These are phyloP conservation scores for Zygosaccharomyces sapae DNA, from an alignment of 1,139 yeast species.

Conservation along the genomic window DNA sequence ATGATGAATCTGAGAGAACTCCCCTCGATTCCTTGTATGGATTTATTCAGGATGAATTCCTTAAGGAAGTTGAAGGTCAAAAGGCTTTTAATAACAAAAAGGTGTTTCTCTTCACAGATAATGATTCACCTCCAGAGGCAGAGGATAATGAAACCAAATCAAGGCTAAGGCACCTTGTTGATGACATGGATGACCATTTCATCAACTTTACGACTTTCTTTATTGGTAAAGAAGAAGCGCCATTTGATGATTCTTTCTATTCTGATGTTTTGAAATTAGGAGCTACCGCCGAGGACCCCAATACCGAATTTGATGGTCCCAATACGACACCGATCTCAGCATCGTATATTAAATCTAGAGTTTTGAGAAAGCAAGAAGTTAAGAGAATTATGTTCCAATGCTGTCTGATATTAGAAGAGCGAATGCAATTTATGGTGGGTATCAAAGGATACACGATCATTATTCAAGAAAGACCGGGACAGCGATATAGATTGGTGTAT, in stretches of 20 bases:
- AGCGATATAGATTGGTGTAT: constrained; percentile 46
- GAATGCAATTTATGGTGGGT: constrained; percentile 49
- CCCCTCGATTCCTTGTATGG: constrained; percentile 36
- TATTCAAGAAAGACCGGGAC: constrained; percentile 47
- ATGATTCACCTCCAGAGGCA: constrained; percentile 48
- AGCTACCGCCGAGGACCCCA: constrained; percentile 12
- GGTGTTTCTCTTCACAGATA: constrained; percentile 56
- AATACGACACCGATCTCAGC: constrained; percentile 44
- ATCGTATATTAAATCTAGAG: constrained; percentile 45
- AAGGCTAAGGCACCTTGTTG: constrained; percentile 53
- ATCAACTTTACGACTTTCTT: constrained; percentile 67
- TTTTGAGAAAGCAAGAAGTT: constrained; percentile 56
- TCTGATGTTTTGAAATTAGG: constrained; percentile 48
- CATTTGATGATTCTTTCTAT: constrained; percentile 52
- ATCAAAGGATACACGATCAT: constrained; percentile 66
- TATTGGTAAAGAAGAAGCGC: constrained; percentile 38
- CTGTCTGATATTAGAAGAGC: constrained; percentile 49
- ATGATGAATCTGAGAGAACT: constrained; percentile 28
- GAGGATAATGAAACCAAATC: constrained; percentile 36
- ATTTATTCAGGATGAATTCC: constrained; percentile 40
- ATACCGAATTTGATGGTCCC: constrained; percentile 37
- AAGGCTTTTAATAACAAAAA: constrained; percentile 41
- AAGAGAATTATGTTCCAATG: constrained; percentile 61
- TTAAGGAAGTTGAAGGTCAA: constrained; percentile 32
- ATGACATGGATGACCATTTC: constrained; percentile 52